These are phyloP conservation scores for Penicillium robsamsonii DNA, from an alignment of 495 filamentous ascomycete species.

Conservation along the genomic window DNA sequence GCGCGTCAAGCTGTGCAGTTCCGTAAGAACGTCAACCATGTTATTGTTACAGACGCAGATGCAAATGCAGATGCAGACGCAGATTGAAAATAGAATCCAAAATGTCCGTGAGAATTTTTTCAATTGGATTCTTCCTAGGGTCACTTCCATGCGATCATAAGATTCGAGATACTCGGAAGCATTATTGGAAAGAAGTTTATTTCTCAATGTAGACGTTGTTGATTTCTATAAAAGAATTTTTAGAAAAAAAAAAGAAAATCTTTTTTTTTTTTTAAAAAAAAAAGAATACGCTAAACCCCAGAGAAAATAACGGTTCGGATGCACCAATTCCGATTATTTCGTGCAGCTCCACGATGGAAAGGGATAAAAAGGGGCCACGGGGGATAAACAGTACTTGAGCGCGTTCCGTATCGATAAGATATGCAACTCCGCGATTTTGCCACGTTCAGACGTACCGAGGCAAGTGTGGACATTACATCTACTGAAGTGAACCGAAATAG, in stretches of 20 bases:
- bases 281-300: background rate
- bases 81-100: background rate
- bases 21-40: slow-evolving; percentile 5
- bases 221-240: background rate
- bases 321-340: slow-evolving; percentile 4
- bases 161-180: background rate
- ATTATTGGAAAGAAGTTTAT: slow-evolving; percentile 1
- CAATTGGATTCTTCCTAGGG: background rate
- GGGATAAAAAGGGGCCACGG: background rate
- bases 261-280: too few species aligned
- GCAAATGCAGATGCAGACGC: background rate
- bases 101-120: background rate
- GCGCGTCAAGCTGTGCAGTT: slow-evolving; percentile 3
- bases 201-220: background rate
- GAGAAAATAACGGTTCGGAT: slow-evolving; percentile 1
- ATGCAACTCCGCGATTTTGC: slow-evolving; percentile 25
- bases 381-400: slow-evolving; percentile 1
- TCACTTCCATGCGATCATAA: background rate
- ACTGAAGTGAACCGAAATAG: background rate
- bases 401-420: slow-evolving; percentile 8
- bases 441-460: slow-evolving; percentile 20
- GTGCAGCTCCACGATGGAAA: slow-evolving; percentile 10
- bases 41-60: slow-evolving; percentile 5
- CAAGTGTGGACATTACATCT: slow-evolving; percentile 7
- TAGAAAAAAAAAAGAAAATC: background rate